phyloP scores from a whole-genome alignment of 352 stramenopile species.

The Elongisporangium senticosum region DNA sequence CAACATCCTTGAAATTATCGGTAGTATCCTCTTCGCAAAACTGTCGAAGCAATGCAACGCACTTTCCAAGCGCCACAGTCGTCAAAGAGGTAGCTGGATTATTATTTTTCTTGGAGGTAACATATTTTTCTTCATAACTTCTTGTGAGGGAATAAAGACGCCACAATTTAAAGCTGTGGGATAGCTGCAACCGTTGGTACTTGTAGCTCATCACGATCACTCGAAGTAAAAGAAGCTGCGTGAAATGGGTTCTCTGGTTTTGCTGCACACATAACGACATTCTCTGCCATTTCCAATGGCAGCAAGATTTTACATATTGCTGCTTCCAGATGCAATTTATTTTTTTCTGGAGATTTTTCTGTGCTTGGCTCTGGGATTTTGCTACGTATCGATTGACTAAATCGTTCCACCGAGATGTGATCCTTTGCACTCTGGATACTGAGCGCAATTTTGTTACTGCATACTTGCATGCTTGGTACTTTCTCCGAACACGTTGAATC shows the following conservation, averaged over 20 bases:
- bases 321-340: background rate
- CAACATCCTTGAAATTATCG: background rate
- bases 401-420: background rate
- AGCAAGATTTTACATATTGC: background rate
- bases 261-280: background rate
- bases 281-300: background rate
- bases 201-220: background rate
- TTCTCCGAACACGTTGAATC: background rate
- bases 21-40: conserved; percentile 27
- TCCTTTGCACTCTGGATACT: background rate
- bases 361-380: background rate
- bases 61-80: conserved; percentile 33
- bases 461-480: background rate
- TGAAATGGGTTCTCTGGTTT: background rate
- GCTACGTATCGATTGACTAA: background rate
- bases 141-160: conserved; percentile 6
- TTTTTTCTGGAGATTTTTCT: background rate
- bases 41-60: conserved; percentile 33
- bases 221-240: background rate
- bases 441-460: background rate
- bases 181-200: conserved; percentile 9
- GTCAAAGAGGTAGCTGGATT: conserved; percentile 11
- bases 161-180: conserved; percentile 14
- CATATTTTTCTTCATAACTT: conserved; percentile 10
- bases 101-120: conserved; percentile 6